Base-by-base conservation (phyloP, 139 green algal genomes). In the Pycnococcus provasolii region DNA sequence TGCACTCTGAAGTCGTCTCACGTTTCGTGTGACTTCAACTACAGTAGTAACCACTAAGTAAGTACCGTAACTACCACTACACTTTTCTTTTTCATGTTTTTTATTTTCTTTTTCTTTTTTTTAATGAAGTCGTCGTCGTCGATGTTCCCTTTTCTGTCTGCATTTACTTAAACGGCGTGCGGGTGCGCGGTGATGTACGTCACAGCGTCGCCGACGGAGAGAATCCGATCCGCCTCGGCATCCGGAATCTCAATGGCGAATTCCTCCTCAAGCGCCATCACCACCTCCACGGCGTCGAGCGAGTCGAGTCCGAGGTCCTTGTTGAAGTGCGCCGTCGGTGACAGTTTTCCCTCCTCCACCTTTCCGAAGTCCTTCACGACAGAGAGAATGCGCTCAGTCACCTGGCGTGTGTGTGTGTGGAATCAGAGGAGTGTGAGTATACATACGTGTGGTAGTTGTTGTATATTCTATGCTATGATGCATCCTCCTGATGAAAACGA, bases 231-330 rank as follows among this genome's bases (percentile, higher is more conserved):
- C 41, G 94, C 94, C 72, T 99, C 94, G 1, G 74, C 82, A 64
- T 99, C 94, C 7, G 94, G 92, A 67, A 99, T 99, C 78, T 98
- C 94, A 41, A 99, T 77, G 6, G 79, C 86, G 80, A 99, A 99
- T 80, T 99, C 94, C 83, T 99, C 94, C 83, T 99, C 94, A 66
- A 99, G 87, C 9, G 94, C 93, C 94, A 99, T 99, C 11, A 99
- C 93, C 60, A 99, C 83, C 80, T 99, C 94, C 45, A 98, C 94
- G 41, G 89, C 90, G 80, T 99, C 94, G 62, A 99, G 78, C 73
- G 82, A 93, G 79, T 99, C 94, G 65, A 99, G 80, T 8, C 93
- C 94, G 51, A 99, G 78, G 79, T 99, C 94, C 66, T 90, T 90
- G 67, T 89, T 78, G 80, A 98, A 98, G 44, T 72, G 45, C 0